Base-by-base conservation (phyloP, 2,329 filamentous ascomycete species). In the Fusarium nelsonii region DNA sequence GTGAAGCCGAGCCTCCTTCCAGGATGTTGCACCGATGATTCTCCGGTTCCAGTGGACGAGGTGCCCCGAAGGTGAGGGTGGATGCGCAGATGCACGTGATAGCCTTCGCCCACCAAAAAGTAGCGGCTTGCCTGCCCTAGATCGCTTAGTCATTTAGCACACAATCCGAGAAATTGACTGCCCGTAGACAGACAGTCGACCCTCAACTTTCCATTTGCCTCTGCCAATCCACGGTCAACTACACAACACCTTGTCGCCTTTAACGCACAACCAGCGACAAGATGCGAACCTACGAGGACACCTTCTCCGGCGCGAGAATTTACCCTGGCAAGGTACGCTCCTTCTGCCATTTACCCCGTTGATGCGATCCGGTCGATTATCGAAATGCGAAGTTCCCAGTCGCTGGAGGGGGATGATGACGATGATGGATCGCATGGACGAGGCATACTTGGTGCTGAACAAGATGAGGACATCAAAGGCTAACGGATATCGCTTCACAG, bases 281-380 rank as follows among this genome's bases (percentile, higher is more conserved):
- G 80, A 89, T 89, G 87, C 86, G 87, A 82, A 88, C 86, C 80
- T 89, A 89, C 87, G 87, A 89, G 82, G 87, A 89, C 81, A 81
- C 82, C 74, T 89, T 89, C 83, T 89, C 87, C 80, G 87, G 87
- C 80, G 84, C 85, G 85, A 88, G 84, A 84, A 89, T 89, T 76
- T 89, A 88, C 86, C 87, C 87, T 81, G 87, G 87, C 80, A 89
- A 89, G 87, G 87, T 89, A 87, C 82, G 85, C 73, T 72, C 48
- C 53, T 34, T 58, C 51, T 49, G 44, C 63, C 57, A 52, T 58
- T 58, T 43, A 41, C 58, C 58, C 44, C 58, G 32, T 61, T 67
- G 59, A 53, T 71, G 60, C 65, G 71, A 74, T 71, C 56, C 65
- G 72, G 53, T 71, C 59, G 67, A 66, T 62, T 61, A 60, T 65